Percentiles rank a stretch among this genome's conserved stretches.
Evolutionary conservation across 768 basidiomycete genomes (phyloP).

Genomic region (Macrolepiota dolichaula): DNA sequence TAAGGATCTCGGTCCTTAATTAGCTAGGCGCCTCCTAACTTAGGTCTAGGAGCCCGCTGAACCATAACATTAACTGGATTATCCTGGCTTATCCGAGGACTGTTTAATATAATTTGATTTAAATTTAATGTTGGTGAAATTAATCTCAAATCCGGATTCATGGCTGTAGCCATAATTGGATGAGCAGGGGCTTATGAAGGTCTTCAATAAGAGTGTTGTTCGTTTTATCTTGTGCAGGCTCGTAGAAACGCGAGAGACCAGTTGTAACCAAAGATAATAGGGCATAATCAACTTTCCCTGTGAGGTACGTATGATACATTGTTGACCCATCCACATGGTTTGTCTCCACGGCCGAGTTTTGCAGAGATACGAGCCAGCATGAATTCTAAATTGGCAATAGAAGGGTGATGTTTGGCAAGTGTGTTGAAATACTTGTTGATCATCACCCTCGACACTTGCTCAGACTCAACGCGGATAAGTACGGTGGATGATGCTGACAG

Average conservation of each 20-base stretch:
- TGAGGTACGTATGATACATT: not conserved
- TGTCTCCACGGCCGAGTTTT: not conserved
- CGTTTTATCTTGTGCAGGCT: not conserved
- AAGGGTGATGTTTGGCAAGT: not conserved
- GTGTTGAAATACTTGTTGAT: not conserved
- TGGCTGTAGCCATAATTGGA: no score
- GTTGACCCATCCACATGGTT: not conserved
- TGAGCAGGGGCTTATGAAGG: no score
- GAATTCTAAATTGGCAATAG: not conserved
- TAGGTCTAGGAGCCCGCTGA: no score
- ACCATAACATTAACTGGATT: no score
- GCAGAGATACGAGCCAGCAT: not conserved
- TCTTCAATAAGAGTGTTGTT: not conserved
- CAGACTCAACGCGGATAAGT: not conserved
- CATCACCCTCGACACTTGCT: not conserved
- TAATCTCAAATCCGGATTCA: no score
- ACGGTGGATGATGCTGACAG: not conserved
- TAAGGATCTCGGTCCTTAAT: no score
- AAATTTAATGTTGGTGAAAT: no score
- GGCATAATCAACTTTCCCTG: not conserved
- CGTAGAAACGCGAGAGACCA: not conserved
- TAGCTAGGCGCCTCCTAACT: no score
- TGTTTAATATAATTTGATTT: no score
- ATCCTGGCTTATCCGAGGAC: no score
- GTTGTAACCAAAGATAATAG: not conserved